phyloP scores from a whole-genome alignment of 2,329 filamentous ascomycete genomes.

The Drechslerella coelobrocha region DNA sequence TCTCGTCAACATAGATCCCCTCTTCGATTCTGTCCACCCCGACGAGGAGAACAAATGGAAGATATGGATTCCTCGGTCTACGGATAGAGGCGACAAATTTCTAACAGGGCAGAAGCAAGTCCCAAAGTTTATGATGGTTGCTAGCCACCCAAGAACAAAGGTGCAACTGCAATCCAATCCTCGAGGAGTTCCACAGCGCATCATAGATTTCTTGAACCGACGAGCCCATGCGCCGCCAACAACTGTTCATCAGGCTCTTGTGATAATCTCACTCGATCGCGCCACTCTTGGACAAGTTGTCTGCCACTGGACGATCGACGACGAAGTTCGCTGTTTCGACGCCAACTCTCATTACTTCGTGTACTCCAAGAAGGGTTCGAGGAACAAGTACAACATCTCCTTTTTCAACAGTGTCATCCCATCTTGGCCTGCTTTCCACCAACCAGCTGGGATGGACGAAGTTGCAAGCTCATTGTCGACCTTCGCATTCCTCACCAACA shows the following conservation, averaged over 20 bases:
- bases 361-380: slow-evolving; percentile 39
- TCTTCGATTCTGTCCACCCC: slow-evolving; percentile 30
- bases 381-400: slow-evolving; percentile 37
- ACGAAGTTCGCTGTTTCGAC: slow-evolving; percentile 43
- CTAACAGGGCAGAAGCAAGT: slow-evolving; percentile 27
- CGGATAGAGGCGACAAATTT: slow-evolving; percentile 46
- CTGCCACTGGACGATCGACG: slow-evolving; percentile 45
- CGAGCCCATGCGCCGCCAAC: slow-evolving; percentile 15
- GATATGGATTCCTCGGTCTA: slow-evolving; percentile 34
- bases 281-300: slow-evolving; percentile 35
- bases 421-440: slow-evolving; percentile 32
- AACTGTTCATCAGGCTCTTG: slow-evolving; percentile 26
- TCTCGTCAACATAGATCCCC: slow-evolving; percentile 26
- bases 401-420: slow-evolving; percentile 40
- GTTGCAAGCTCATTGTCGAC: slow-evolving; percentile 20
- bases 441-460: slow-evolving; percentile 17
- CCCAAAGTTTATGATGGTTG: slow-evolving; percentile 45
- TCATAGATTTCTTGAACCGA: slow-evolving; percentile 33
- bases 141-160: slow-evolving; percentile 32
- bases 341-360: slow-evolving; percentile 41
- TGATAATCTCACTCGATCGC: slow-evolving; percentile 38
- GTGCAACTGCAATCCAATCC: slow-evolving; percentile 35
- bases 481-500: slow-evolving; percentile 25
- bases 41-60: slow-evolving; percentile 47
- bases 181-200: slow-evolving; percentile 29